These are phyloP conservation scores for Dissophora ornata DNA, from an alignment of 192 early-diverging fungal species.

Conservation along the genomic window DNA sequence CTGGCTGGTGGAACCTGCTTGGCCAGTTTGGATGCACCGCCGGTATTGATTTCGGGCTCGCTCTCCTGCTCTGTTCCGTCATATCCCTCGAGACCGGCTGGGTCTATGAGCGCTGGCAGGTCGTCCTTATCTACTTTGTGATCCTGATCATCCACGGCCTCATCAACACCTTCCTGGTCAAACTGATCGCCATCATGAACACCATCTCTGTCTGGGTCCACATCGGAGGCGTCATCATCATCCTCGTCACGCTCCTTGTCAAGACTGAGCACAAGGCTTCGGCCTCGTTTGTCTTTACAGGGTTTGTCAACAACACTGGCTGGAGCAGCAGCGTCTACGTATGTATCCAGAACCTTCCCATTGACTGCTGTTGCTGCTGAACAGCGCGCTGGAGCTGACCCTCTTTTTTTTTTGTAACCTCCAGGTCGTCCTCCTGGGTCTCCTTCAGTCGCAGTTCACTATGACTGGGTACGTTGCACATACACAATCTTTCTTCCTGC, in stretches of 20 bases:
- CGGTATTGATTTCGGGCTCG: conserved; percentile 35
- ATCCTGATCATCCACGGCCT: conserved; percentile 50
- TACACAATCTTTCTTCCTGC: too few relatives aligned
- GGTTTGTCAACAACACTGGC: conserved; percentile 61
- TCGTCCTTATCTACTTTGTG: conserved; percentile 55
- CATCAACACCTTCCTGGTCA: conserved; percentile 51
- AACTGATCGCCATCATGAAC: conserved; percentile 51
- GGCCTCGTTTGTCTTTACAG: conserved; percentile 58
- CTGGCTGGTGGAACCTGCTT: conserved; percentile 66
- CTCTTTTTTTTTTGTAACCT: not conserved
- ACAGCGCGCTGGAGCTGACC: too few relatives aligned
- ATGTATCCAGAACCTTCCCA: too few relatives aligned
- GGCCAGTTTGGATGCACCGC: conserved; percentile 64
- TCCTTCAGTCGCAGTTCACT: conserved; percentile 62
- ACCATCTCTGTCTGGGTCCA: conserved; percentile 51
- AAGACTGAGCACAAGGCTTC: conserved; percentile 55
- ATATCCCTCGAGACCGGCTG: conserved; percentile 37
- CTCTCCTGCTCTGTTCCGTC: conserved; percentile 52
- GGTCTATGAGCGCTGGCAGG: conserved; percentile 37
- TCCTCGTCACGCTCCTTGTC: conserved; percentile 54
- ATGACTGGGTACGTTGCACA: conserved; percentile 57
- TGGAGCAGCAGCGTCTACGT: conserved; percentile 53
- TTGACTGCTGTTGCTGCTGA: too few relatives aligned
- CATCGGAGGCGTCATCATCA: conserved; percentile 58
- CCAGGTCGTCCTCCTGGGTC: conserved; percentile 57